Evolutionary conservation across 345 rosid genomes (phyloP), one percentile per base, ranked within the genome.

Genomic region (Salix koriyanagi): DNA sequence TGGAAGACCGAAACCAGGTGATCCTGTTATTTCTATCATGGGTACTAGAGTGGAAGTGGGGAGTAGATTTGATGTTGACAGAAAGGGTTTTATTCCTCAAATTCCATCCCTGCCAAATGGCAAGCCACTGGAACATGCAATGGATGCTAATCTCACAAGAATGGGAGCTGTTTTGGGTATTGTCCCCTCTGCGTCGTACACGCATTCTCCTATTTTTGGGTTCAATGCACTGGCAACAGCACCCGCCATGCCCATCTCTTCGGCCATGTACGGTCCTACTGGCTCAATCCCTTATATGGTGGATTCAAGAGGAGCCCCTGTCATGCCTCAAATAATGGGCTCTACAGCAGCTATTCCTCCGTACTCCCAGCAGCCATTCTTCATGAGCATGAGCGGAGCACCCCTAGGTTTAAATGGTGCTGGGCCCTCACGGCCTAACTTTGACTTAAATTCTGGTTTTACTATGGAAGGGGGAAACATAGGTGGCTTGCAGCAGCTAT

Each of bases 381-480:
- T 91, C 72, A 86, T 90, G 96, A 87, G 83, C 88, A 79, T 89
- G 91, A 78, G 81, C 6, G 72, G 85, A 79, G 84, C 87, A 72
- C 83, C 91, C 4, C 84, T 74, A 18, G 73, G 85, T 78, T 69
- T 88, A 79, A 90, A 86, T 76, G 91, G 87, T 42, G 81, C 87
- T 37, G 91, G 85, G 8, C 83, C 92, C 2, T 70, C 88, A 11
- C 89, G 88, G 70, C 89, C 92, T 13, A 88, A 75, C 77, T 88
- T 89, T 44, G 97, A 95, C 83, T 80, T 91, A 75, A 93, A 89
- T 83, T 84, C 88, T 42, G 92, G 93, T 62, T 89, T 90, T 76
- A 80, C 89, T 12, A 75, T 75, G 39, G 96, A 92, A 23, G 91
- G 91, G 52, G 94, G 87, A 66, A 88, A 78, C 85, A 65, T 88